A percentile compares a stretch with the other conserved stretches of the same genome.
Conservation (phyloP, 495 filamentous ascomycete genomes). For the Bacidia gigantensis region DNA sequence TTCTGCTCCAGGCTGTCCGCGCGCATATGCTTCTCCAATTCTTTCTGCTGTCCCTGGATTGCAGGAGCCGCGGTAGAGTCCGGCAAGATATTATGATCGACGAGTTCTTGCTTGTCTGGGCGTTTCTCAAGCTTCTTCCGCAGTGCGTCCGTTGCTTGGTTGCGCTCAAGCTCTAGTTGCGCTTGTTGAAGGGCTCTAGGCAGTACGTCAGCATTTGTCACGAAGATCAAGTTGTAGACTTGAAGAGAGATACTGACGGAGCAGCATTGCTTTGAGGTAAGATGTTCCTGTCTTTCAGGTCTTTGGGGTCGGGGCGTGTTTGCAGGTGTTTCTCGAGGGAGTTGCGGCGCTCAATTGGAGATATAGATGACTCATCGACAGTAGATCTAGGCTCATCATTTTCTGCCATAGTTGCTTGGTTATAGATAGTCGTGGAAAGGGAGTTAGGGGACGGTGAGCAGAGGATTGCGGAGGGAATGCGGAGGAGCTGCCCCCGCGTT, state of each 20-base stretch:
- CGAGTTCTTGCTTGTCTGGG: constrained; percentile 48
- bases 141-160: constrained; percentile 46
- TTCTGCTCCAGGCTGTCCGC: constrained; percentile 73
- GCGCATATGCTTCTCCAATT: constrained; percentile 75
- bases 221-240: no score
- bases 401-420: constrained; percentile 25
- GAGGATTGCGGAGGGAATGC: neutral
- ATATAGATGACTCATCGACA: constrained; percentile 49
- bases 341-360: constrained; percentile 65
- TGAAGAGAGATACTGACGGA: constrained; percentile 40
- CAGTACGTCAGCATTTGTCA: neutral
- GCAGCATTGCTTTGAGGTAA: constrained; percentile 57
- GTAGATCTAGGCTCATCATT: constrained; percentile 15
- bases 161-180: constrained; percentile 49
- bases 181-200: constrained; percentile 46
- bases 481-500: no score
- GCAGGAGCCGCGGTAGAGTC: constrained; percentile 59
- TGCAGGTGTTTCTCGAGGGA: constrained; percentile 79
- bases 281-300: constrained; percentile 66
- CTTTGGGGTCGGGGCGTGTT: constrained; percentile 62
- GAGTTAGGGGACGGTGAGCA: neutral
- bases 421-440: neutral
- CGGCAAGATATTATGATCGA: constrained; percentile 86
- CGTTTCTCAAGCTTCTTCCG: constrained; percentile 54
- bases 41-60: constrained; percentile 60